Conservation (phyloP, 306 rosid species). For the Trifolium subterraneum region DNA sequence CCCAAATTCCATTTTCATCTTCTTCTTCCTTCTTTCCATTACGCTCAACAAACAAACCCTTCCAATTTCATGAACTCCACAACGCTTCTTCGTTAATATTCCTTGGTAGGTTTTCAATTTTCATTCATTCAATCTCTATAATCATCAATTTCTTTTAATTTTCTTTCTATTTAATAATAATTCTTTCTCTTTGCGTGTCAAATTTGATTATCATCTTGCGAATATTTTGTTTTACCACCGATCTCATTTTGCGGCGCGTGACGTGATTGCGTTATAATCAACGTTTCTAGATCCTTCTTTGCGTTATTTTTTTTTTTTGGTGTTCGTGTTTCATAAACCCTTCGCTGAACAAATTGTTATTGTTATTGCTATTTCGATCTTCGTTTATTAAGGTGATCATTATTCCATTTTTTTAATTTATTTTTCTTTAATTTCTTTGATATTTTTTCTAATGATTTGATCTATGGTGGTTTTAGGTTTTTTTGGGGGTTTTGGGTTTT, state of each 20-base stretch:
- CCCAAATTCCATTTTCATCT: too few relatives aligned
- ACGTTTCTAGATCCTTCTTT: slow-evolving; percentile 48
- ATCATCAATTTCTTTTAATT: too few relatives aligned
- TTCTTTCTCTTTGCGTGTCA: slow-evolving; percentile 25
- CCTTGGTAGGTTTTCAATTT: too few relatives aligned
- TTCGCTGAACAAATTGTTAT: background rate
- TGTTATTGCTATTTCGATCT: background rate
- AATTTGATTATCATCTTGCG: slow-evolving; percentile 11
- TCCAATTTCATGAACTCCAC: too few relatives aligned
- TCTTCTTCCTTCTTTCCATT: too few relatives aligned
- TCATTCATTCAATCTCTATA: too few relatives aligned
- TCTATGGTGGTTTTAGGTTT: slow-evolving; percentile 3
- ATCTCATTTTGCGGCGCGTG: background rate
- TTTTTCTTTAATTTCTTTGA: background rate
- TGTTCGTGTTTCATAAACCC: slow-evolving; percentile 21
- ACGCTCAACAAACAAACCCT: too few relatives aligned
- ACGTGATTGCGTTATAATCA: slow-evolving; percentile 22
- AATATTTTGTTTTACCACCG: background rate
- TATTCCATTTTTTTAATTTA: background rate
- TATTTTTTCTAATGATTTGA: slow-evolving; percentile 7
- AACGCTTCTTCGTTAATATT: too few relatives aligned
- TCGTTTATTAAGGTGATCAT: slow-evolving; percentile 31
- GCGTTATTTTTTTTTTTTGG: background rate
- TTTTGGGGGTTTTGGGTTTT: background rate
- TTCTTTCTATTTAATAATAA: too few relatives aligned